phyloP scores from a whole-genome alignment of 1,284 basidiomycete genomes.

The Dichomitus squalens region DNA sequence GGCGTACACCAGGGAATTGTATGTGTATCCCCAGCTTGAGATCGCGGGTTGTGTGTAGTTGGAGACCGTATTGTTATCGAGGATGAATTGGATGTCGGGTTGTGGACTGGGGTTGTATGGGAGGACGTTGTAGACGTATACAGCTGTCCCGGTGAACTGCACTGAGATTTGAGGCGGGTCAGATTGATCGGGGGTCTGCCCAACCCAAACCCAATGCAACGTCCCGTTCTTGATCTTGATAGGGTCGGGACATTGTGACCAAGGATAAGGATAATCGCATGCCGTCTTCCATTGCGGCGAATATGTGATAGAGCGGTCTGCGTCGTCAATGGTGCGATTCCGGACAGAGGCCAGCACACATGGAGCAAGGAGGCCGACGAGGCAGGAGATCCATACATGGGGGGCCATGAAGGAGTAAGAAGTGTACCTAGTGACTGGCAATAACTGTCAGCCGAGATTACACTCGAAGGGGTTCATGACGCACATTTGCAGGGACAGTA shows the following conservation, averaged over 20 bases:
- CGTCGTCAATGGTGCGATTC: conserved; percentile 5
- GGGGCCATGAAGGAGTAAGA: not conserved
- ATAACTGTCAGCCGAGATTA: too few relatives aligned
- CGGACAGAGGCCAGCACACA: not conserved
- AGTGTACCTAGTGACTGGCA: too few relatives aligned
- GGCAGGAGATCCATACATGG: not conserved
- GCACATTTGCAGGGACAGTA: too few relatives aligned
- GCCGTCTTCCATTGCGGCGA: not conserved
- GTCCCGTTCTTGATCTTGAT: not conserved
- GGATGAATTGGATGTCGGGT: not conserved
- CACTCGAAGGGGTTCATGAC: too few relatives aligned
- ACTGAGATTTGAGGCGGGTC: not conserved
- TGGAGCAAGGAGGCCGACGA: not conserved
- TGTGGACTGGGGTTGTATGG: not conserved
- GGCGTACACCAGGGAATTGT: not conserved
- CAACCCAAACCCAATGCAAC: not conserved
- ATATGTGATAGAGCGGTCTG: not conserved
- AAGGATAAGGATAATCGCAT: not conserved
- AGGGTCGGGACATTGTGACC: not conserved
- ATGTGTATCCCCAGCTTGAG: not conserved
- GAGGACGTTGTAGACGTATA: conserved; percentile 12
- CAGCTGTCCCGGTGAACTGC: conserved; percentile 8
- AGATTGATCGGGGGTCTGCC: not conserved
- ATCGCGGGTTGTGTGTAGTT: not conserved
- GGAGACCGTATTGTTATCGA: not conserved